phyloP scores from a whole-genome alignment of 1,139 yeast genomes.

The Debaryomyces subglobosus region DNA sequence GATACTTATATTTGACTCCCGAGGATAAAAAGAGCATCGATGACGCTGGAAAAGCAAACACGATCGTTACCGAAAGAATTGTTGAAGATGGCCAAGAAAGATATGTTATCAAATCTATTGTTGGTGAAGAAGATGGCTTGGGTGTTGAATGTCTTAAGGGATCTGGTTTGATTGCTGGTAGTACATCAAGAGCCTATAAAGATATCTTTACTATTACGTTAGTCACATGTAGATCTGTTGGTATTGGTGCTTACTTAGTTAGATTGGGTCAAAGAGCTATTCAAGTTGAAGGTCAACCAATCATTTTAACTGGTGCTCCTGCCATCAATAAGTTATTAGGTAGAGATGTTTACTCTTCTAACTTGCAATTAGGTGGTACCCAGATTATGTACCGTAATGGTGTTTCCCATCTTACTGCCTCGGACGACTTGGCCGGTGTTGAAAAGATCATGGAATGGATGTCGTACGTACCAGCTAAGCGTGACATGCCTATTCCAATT shows the following conservation, averaged over 20 bases:
- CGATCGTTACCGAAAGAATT: conserved; percentile 74
- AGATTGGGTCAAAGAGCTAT: conserved; percentile 98
- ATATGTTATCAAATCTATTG: conserved; percentile 76
- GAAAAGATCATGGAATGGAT: conserved; percentile 94
- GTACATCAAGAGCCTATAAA: conserved; percentile 94
- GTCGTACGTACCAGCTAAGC: conserved; percentile 91
- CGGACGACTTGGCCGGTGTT: conserved; percentile 95
- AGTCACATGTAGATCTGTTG: conserved; percentile 98
- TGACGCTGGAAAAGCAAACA: conserved; percentile 58
- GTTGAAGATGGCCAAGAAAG: conserved; percentile 88
- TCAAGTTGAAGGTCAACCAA: conserved; percentile 98
- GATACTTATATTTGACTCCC: conserved; percentile 77
- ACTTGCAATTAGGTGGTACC: conserved; percentile 97
- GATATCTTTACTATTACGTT: conserved; percentile 95
- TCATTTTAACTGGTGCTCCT: conserved; percentile 97
- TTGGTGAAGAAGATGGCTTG: conserved; percentile 94
- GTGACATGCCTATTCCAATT: conserved; percentile 90
- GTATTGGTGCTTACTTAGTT: conserved; percentile 98
- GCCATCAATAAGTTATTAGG: conserved; percentile 96
- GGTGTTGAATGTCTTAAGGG: conserved; percentile 99
- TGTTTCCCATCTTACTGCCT: conserved; percentile 95
- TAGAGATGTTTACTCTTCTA: conserved; percentile 94
- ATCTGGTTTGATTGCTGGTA: conserved; percentile 98
- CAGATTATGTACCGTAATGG: conserved; percentile 98
- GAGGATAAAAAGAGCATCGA: conserved; percentile 66